Percentiles rank a stretch among this genome's conserved stretches.
These are phyloP conservation scores for Ramaria rubella DNA, from an alignment of 768 basidiomycete genomes.

Conservation along the genomic window DNA sequence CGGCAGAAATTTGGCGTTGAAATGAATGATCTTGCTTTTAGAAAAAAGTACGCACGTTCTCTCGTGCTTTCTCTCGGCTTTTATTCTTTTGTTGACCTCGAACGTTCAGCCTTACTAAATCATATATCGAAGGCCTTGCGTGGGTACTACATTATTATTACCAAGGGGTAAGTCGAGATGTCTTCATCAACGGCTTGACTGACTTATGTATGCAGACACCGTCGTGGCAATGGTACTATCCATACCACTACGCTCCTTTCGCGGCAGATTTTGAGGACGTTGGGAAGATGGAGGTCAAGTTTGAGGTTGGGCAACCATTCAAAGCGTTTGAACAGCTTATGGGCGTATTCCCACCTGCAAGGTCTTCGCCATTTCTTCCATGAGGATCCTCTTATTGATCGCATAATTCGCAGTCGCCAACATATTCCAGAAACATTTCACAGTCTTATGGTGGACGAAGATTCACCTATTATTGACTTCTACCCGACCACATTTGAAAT, in stretches of 20 bases:
- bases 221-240: slow-evolving; percentile 99
- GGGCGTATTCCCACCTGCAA: slow-evolving; percentile 95
- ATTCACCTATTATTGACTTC: slow-evolving; percentile 93
- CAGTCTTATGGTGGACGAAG: slow-evolving; percentile 73
- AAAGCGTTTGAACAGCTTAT: slow-evolving; percentile 96
- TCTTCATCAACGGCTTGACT: slow-evolving; percentile 10
- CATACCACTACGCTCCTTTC: slow-evolving; percentile 97
- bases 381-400: slow-evolving; percentile 1
- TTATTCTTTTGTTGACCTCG: neutral
- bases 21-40: slow-evolving; percentile 62
- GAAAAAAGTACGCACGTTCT: slow-evolving; percentile 49
- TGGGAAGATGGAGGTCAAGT: slow-evolving; percentile 69
- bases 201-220: slow-evolving; percentile 47
- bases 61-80: slow-evolving; percentile 9
- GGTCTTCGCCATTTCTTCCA: slow-evolving; percentile 38
- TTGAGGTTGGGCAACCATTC: slow-evolving; percentile 81
- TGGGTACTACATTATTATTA: slow-evolving; percentile 99
- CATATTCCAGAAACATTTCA: slow-evolving; percentile 89
- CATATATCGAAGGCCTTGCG: slow-evolving; percentile 89
- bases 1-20: slow-evolving; percentile 84
- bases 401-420: slow-evolving; percentile 48
- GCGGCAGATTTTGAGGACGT: slow-evolving; percentile 88
- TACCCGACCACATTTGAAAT: slow-evolving; percentile 89
- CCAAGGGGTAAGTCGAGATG: slow-evolving; percentile 68
- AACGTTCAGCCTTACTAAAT: slow-evolving; percentile 55